These are phyloP conservation scores for Spathaspora arborariae DNA, from an alignment of 805 yeast genomes.

Conservation along the genomic window DNA sequence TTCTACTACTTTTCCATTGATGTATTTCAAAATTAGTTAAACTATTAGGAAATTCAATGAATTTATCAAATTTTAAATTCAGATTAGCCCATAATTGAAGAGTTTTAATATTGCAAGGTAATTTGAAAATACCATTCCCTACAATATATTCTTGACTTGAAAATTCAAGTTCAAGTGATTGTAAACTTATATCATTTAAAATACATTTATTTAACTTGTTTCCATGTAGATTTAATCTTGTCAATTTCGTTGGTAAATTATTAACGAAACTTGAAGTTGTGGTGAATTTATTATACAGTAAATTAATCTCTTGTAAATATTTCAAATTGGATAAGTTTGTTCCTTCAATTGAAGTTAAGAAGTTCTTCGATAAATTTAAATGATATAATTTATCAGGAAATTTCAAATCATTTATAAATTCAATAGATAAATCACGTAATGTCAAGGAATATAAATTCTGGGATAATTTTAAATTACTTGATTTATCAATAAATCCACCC, in stretches of 20 bases:
- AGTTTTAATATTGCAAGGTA: background rate
- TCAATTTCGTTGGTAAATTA: background rate
- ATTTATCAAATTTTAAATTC: conserved; percentile 1
- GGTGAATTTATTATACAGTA: conserved; percentile 3
- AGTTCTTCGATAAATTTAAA: conserved; percentile 1
- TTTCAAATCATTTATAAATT: background rate
- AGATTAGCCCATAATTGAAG: conserved; percentile 1
- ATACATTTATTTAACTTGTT: conserved; percentile 3
- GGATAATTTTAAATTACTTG: conserved; percentile 1
- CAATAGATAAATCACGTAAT: conserved; percentile 1
- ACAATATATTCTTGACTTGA: background rate
- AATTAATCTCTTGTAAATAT: background rate
- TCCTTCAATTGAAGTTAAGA: background rate
- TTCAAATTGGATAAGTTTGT: background rate
- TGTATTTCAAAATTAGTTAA: conserved; percentile 1
- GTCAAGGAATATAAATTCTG: background rate
- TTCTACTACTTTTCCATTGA: background rate
- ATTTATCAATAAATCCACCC: conserved; percentile 4
- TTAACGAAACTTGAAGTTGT: background rate
- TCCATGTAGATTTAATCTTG: conserved; percentile 3
- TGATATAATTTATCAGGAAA: background rate
- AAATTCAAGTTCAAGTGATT: background rate
- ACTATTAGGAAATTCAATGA: background rate
- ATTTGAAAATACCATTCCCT: background rate
- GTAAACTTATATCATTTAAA: background rate